Evolutionary conservation across 345 rosid genomes (phyloP), one percentile per base, ranked within the genome.

Genomic region (Citrus hindsii): DNA sequence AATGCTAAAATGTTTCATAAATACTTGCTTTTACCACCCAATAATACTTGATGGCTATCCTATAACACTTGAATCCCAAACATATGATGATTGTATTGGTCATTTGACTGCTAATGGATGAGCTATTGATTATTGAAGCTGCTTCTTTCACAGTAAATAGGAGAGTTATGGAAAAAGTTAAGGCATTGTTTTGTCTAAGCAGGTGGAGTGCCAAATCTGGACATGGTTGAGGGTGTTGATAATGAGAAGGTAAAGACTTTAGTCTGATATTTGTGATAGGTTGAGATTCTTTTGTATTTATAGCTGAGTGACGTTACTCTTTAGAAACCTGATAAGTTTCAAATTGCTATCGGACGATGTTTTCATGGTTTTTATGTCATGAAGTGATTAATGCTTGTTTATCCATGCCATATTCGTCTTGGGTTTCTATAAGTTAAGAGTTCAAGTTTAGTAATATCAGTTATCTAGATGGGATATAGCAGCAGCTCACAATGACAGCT

Each of bases 131-230:
- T 59, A 68, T 61, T 8, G 48, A 70, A 75, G 69, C 55, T 18
- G 56, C 48, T 73, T 38, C 10, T 73, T 73, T 37, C 18, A 58
- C 16, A 1, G 35, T 60, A 37, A 25, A 25, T 18, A 33, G 28
- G 18, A 67, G 33, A 59, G 24, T 61, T 53, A 28, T 25, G 21
- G 28, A 68, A 30, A 51, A 53, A 13, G 9, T 48, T 72, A 37
- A 53, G 67, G 61, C 68, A 19, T 76, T 56, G 19, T 32, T 64
- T 75, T 32, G 16, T 86, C 7, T 75, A 38, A 85, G 89, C 89
- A 95, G 98, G 86, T 83, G 97, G 87, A 76, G 98, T 95, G 30
- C 94, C 97, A 51, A 95, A 91, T 82, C 79, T 95, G 76, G 88
- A 88, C 25, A 87, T 86, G 87, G 87, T 92, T 80, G 83, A 95